Conservation (phyloP, 2,329 filamentous ascomycete genomes). For the Penicillium oxalicum region DNA sequence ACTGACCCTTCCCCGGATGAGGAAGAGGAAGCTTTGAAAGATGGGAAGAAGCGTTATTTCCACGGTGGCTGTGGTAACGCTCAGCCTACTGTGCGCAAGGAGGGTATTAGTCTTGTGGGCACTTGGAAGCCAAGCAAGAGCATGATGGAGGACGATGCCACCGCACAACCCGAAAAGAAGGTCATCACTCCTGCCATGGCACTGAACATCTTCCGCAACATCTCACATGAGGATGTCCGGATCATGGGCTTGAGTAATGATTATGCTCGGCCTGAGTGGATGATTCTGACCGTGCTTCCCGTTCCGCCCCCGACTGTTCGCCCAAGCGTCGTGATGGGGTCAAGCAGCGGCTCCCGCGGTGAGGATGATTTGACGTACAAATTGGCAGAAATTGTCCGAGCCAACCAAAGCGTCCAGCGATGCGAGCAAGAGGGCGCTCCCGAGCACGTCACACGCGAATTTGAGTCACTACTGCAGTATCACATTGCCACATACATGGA, state of each 20-base stretch:
- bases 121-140: slow-evolving; percentile 66
- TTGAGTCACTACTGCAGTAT: slow-evolving; percentile 87
- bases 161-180: slow-evolving; percentile 68
- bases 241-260: slow-evolving; percentile 90
- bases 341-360: slow-evolving; percentile 83
- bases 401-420: slow-evolving; percentile 89
- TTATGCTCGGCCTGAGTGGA: slow-evolving; percentile 96
- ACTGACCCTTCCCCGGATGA: slow-evolving; percentile 65
- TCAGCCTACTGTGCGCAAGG: slow-evolving; percentile 81
- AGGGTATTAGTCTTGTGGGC: slow-evolving; percentile 74
- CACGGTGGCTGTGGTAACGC: slow-evolving; percentile 93
- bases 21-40: slow-evolving; percentile 64
- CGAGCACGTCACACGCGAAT: slow-evolving; percentile 83
- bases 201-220: slow-evolving; percentile 77
- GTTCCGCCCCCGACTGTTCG: slow-evolving; percentile 94
- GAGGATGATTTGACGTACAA: slow-evolving; percentile 99
- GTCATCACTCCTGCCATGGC: slow-evolving; percentile 78
- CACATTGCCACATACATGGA: slow-evolving; percentile 99
- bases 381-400: slow-evolving; percentile 93
- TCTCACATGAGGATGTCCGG: slow-evolving; percentile 71
- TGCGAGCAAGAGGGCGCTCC: slow-evolving; percentile 88
- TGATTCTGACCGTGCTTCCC: slow-evolving; percentile 90
- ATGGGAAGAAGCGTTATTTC: slow-evolving; percentile 49
- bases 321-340: slow-evolving; percentile 95
- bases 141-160: slow-evolving; percentile 60